Base-by-base conservation (phyloP, 495 filamentous ascomycete genomes). In the Penicillium herquei region DNA sequence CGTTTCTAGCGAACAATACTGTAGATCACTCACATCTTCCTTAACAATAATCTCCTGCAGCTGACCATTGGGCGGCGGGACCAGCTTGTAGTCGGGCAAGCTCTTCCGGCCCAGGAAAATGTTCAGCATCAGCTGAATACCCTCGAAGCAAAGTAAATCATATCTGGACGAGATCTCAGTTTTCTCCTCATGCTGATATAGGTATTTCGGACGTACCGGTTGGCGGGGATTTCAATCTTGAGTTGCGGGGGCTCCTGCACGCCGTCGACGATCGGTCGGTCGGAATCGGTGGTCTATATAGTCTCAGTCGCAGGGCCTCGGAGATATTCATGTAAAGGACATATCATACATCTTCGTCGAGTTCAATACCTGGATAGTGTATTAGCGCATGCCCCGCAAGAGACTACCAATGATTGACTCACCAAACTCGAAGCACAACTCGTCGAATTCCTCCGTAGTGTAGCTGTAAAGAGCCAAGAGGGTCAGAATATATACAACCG, bases 211-310 rank as follows among this genome's bases (percentile, higher is more conserved):
- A 55, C 73, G 60, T 67, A 87, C 83, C 86, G 84, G 71, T 99
- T 99, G 59, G 94, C 94, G 56, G 94, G 94, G 68, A 99, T 96
- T 72, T 99, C 94, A 68, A 99, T 98, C 81, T 96, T 96, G 67
- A 98, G 82, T 75, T 98, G 88, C 44, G 95, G 87, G 6, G 90
- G 82, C 74, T 96, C 90, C 71, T 96, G 88, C 61, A 86, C 81
- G 67, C 87, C 87, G 69, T 90, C 80, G 57, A 88, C 81, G 48
- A 87, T 82, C 31, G 89, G 89, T 48, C 89, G 82, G 53, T 88
- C 81, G 50, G 79, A 75, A 68, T 90, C 78, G 43, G 90, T 86
- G 37, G 91, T 95, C 81, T 84, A 49, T 26, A 45, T 8, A 6
- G n/a, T 37, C 48, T 73, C 53, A 72, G 63, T 51, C 32, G 17